Evolutionary conservation across 2,329 filamentous ascomycete species (phyloP), one percentile per base, ranked within the genome.

Genomic region (Ophiostoma perfectum): DNA sequence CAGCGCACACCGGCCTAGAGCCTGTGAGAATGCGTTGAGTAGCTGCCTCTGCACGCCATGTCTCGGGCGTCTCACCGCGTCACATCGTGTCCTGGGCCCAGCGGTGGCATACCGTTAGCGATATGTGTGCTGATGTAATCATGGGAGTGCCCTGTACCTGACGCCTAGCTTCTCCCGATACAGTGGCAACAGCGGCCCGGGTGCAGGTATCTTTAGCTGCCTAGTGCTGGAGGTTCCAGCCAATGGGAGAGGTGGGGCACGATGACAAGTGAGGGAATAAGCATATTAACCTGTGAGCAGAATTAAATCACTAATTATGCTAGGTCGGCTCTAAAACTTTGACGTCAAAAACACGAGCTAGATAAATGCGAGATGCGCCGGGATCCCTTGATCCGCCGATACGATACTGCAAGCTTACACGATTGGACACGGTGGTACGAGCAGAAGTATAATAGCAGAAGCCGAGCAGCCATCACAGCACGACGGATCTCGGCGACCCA

Each of bases 31-130:
- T 18, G 16, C 18, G 64, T 41, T 64, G 58, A 41, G 65, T 47
- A 27, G 58, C 52, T 64, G 67, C 65, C 42, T 60, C 38, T 68
- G 52, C 52, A 27, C 27, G 27, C 36, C 14, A 62, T 41, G 36
- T 41, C 58, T 39, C 14, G 39, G 60, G 44, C 64, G 66, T 64
- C 67, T 47, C 69, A 68, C 52, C 69, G 64, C 67, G 69, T 68
- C 66, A 66, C 69, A 68, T 68, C 47, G 66, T 68, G 69, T 49
- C 64, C 65, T 55, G 67, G 18, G 27, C 39, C 41, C 47, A 41
- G 11, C 12, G 27, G 36, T 41, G 38, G n/a, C 12, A 27, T 14
- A 14, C 38, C 39, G 55, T 68, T 68, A 64, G 58, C 16, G 62
- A 16, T 5, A 7, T n/a, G 45, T 65, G 2, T 55, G 62, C 18